phyloP scores from a whole-genome alignment of 148 eudicot genomes.

The Selenicereus undatus region DNA sequence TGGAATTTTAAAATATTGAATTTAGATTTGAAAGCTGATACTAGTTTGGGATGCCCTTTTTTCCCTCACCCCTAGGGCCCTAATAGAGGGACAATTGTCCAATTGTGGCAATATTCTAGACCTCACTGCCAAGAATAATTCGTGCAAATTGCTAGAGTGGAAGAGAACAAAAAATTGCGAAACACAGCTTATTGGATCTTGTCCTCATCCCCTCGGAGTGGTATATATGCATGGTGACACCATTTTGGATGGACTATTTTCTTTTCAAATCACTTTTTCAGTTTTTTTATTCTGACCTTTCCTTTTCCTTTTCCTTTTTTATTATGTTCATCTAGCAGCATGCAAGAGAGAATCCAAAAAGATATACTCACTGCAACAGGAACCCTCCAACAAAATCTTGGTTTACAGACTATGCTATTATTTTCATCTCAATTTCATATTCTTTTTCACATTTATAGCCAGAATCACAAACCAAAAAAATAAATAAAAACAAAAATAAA shows the following conservation, averaged over 20 bases:
- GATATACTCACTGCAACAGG: neutral
- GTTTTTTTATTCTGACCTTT: neutral
- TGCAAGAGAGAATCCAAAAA: neutral
- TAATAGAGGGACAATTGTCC: no score
- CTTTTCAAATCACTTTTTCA: neutral
- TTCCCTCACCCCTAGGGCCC: no score
- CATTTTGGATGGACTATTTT: neutral
- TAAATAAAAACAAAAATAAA: neutral
- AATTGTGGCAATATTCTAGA: no score
- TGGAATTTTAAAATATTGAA: no score
- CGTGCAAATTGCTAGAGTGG: neutral
- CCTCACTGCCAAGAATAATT: neutral
- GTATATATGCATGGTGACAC: neutral
- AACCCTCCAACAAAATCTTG: constrained; percentile 6
- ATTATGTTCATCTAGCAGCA: neutral
- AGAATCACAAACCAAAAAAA: neutral
- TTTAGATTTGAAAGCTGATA: no score
- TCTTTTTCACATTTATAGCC: neutral
- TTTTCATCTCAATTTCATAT: neutral
- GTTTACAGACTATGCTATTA: constrained; percentile 22
- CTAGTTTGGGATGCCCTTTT: no score
- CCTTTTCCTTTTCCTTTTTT: no score
- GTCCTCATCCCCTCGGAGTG: neutral
- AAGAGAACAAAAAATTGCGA: no score
- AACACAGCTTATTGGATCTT: neutral